Evolutionary conservation across 2,329 filamentous ascomycete species (phyloP).

Genomic region (Hymenoscyphus linearis): DNA sequence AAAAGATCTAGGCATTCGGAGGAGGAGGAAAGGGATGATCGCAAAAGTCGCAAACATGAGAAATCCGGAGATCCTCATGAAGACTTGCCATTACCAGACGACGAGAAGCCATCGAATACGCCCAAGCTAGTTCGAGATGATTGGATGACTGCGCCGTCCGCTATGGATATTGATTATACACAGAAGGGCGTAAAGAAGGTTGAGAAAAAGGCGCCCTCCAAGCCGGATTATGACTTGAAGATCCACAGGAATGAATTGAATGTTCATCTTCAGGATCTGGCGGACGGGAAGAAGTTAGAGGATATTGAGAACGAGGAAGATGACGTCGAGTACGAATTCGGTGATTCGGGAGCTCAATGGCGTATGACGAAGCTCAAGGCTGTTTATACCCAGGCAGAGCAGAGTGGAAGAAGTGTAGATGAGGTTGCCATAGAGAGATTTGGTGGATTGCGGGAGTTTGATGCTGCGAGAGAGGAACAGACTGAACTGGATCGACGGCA

Average conservation of each 20-base stretch:
- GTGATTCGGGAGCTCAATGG: slow-evolving; percentile 87
- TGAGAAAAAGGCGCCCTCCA: slow-evolving; percentile 37
- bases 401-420: slow-evolving; percentile 67
- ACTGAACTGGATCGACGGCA: slow-evolving; percentile 80
- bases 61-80: slow-evolving; percentile 45
- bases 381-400: slow-evolving; percentile 74
- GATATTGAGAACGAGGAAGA: slow-evolving; percentile 38
- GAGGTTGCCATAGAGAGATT: slow-evolving; percentile 80
- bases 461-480: slow-evolving; percentile 88
- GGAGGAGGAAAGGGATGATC: slow-evolving; percentile 34
- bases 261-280: slow-evolving; percentile 47
- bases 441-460: slow-evolving; percentile 76
- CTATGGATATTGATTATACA: slow-evolving; percentile 78
- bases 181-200: slow-evolving; percentile 52
- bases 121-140: slow-evolving; percentile 59
- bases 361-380: slow-evolving; percentile 91
- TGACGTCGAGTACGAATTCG: slow-evolving; percentile 77
- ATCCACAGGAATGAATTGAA: slow-evolving; percentile 81
- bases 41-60: slow-evolving; percentile 31
- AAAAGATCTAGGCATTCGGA: slow-evolving; percentile 51
- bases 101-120: slow-evolving; percentile 37
- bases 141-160: slow-evolving; percentile 90
- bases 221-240: slow-evolving; percentile 31
- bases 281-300: slow-evolving; percentile 5
- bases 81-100: slow-evolving; percentile 47